phyloP scores from a whole-genome alignment of 2,329 filamentous ascomycete species.

The Corynespora cassiicola region DNA sequence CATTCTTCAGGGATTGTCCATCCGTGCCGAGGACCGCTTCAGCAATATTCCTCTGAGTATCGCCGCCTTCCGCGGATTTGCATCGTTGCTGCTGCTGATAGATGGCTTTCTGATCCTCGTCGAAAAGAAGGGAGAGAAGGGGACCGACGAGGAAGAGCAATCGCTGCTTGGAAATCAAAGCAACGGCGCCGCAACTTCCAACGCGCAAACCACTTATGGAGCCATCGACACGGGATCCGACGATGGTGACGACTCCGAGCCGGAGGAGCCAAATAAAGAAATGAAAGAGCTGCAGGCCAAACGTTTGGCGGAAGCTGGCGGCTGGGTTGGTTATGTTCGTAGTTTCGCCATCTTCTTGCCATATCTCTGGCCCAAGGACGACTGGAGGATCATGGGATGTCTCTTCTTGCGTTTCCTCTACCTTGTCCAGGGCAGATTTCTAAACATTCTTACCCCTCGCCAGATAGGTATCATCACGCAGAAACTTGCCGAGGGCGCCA shows the following conservation, averaged over 20 bases:
- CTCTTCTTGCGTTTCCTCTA: slow-evolving; percentile 71
- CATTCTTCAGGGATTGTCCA: slow-evolving; percentile 27
- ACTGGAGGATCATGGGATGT: slow-evolving; percentile 70
- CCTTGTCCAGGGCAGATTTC: slow-evolving; percentile 71
- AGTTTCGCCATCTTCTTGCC: slow-evolving; percentile 78
- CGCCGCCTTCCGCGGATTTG: slow-evolving; percentile 24
- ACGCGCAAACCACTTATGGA: slow-evolving; percentile 42
- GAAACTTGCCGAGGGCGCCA: slow-evolving; percentile 61
- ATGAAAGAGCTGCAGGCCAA: slow-evolving; percentile 62
- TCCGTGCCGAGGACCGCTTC: slow-evolving; percentile 19
- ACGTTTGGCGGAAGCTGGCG: slow-evolving; percentile 75
- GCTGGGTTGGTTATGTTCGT: slow-evolving; percentile 78
- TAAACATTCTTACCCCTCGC: slow-evolving; percentile 80
- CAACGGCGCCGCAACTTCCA: slow-evolving; percentile 45
- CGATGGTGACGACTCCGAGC: slow-evolving; percentile 54
- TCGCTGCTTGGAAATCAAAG: slow-evolving; percentile 59
- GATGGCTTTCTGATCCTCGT: slow-evolving; percentile 37
- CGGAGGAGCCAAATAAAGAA: slow-evolving; percentile 60
- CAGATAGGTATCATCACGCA: slow-evolving; percentile 83
- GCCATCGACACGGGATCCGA: slow-evolving; percentile 29
- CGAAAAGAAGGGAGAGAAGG: slow-evolving; percentile 35
- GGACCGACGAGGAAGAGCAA: slow-evolving; percentile 64
- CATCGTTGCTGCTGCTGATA: slow-evolving; percentile 31
- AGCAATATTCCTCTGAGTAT: slow-evolving; percentile 29
- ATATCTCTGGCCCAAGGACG: slow-evolving; percentile 77